Conservation (phyloP, 176 grass and related monocot species). For the Canna indica region DNA sequence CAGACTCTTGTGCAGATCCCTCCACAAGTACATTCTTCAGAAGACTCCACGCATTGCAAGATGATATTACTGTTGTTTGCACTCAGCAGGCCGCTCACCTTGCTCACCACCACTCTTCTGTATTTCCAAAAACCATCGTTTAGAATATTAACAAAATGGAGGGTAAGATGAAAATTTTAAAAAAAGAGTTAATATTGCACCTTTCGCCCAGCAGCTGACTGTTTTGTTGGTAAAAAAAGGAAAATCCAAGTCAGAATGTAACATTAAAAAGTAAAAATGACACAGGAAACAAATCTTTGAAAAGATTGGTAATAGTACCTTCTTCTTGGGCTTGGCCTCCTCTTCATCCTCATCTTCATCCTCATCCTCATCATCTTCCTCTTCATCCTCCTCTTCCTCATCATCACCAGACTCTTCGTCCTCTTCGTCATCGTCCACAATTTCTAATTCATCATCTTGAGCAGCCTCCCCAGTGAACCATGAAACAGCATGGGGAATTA, state of each 20-base stretch:
- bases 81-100: conserved; percentile 12
- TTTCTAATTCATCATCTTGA: conserved; percentile 13
- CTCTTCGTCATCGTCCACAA: background rate
- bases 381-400: background rate
- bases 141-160: background rate
- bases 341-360: conserved; percentile 5
- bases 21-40: too few species aligned
- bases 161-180: background rate
- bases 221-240: background rate
- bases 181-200: background rate
- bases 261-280: background rate
- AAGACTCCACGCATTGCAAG: background rate
- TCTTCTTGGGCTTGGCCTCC: conserved; percentile 5
- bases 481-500: conserved; percentile 23
- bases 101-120: conserved; percentile 20
- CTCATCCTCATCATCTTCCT: background rate
- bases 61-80: conserved; percentile 16
- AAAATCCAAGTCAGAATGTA: background rate
- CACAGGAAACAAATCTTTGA: too few species aligned
- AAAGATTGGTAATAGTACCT: background rate
- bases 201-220: background rate
- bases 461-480: conserved; percentile 24
- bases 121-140: background rate
- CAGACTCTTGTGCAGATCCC: too few species aligned
- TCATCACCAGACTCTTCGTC: conserved; percentile 10